A percentile compares a stretch with the other conserved stretches of the same genome.
phyloP scores from a whole-genome alignment of 371 early-diverging fungal species.

The Rhizopus microsporus region DNA sequence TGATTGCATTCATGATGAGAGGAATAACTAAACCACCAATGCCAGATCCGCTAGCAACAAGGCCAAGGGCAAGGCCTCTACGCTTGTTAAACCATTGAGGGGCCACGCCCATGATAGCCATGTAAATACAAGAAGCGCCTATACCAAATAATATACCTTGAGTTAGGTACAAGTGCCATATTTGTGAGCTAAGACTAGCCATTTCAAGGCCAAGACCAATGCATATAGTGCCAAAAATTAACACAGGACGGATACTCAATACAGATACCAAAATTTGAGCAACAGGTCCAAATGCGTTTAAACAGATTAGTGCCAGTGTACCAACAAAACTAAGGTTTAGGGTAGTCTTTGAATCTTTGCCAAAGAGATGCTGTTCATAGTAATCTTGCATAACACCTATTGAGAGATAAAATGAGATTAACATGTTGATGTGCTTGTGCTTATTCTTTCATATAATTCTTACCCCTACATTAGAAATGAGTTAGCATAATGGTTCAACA shows the following conservation, averaged over 20 bases:
- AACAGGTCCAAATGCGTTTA: conserved; percentile 27
- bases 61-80: conserved; percentile 73
- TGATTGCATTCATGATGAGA: conserved; percentile 60
- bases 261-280: conserved; percentile 30
- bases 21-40: conserved; percentile 76
- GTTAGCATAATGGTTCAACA: not conserved
- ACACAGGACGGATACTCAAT: conserved; percentile 23
- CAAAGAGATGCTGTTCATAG: conserved; percentile 13
- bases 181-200: conserved; percentile 35
- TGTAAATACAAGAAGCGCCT: conserved; percentile 59
- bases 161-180: conserved; percentile 69
- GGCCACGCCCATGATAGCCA: conserved; percentile 52
- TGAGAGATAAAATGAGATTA: no score
- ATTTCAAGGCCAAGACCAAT: conserved; percentile 30
- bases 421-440: not conserved
- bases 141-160: conserved; percentile 71
- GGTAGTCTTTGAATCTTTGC: conserved; percentile 3
- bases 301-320: conserved; percentile 25
- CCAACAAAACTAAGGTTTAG: conserved; percentile 38
- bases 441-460: not conserved
- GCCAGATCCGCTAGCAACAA: conserved; percentile 77
- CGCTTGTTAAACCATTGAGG: conserved; percentile 77
- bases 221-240: conserved; percentile 24
- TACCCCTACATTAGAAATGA: conserved; percentile 21
- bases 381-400: conserved; percentile 36